phyloP scores from a whole-genome alignment of 345 rosid species.

The Hibiscus tridactylites region DNA sequence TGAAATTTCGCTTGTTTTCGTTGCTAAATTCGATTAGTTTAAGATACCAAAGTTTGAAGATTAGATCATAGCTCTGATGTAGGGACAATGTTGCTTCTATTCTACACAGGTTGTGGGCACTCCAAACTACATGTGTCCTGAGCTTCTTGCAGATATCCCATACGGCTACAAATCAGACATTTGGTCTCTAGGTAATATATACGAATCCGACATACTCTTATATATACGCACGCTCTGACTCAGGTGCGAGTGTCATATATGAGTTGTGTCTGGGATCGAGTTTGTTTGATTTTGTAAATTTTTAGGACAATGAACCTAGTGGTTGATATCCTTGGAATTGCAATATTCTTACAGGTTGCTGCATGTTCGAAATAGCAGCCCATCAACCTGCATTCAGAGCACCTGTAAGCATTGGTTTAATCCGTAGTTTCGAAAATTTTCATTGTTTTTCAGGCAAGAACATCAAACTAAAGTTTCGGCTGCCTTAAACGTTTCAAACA shows the following conservation, averaged over 20 bases:
- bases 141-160: constrained; percentile 53
- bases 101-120: constrained; percentile 42
- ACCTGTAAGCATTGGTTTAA: constrained; percentile 22
- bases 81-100: not conserved
- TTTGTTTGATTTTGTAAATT: not conserved
- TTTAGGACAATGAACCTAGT: not conserved
- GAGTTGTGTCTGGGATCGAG: not conserved
- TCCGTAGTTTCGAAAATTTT: not conserved
- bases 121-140: constrained; percentile 54
- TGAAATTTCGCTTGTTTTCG: too few species aligned
- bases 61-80: not conserved
- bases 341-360: constrained; percentile 29
- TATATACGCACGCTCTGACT: not conserved
- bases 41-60: not conserved
- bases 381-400: constrained; percentile 52
- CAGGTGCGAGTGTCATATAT: not conserved
- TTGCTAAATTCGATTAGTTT: not conserved
- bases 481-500: constrained; percentile 10
- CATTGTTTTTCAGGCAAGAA: not conserved
- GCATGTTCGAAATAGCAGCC: constrained; percentile 52
- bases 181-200: constrained; percentile 41
- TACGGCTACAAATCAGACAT: constrained; percentile 53
- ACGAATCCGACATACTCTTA: not conserved
- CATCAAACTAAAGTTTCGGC: not conserved
- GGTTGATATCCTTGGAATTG: not conserved